Evolutionary conservation across 192 early-diverging fungal genomes (phyloP), one percentile per base, ranked within the genome.

Genomic region (Backusella westeae): DNA sequence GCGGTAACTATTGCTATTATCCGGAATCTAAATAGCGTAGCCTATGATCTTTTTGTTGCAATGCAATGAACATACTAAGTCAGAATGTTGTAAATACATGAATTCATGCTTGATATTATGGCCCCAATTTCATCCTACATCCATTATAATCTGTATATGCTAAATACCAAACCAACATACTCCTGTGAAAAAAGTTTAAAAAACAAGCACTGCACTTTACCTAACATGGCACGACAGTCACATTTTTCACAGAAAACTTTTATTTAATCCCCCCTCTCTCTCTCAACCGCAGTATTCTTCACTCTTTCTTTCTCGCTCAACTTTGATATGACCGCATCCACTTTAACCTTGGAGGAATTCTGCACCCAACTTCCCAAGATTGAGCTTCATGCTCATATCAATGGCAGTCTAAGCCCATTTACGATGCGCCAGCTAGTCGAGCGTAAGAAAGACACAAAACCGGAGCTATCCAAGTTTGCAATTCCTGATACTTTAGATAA

Each of bases 301-400:
- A 49, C 19, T n/a, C 15, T 68, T 34, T 35, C 35, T 41, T 41
- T 42, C 29, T 15, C 44, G 12, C 42, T 39, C 14, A 42, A 69
- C 38, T 69, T 52, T 3, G 34, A 12, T 21, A 23, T 69, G 44
- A 69, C 26, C 29, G 12, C 26, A 63, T 3, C 35, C 10, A 49
- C 59, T 2, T 49, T 34, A 23, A 26, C 1, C 34, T 34, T 77
- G 7, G 49, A 72, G 23, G 44, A 66, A 5, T 83, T 83, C 63
- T 83, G 82, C 44, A 36, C 42, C 0, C 19, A 49, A 29, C 73
- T 83, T 6, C 78, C 78, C 12, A 83, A 83, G 46, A 38, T 80
- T 19, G 90, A 91, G 67, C 79, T 90, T 12, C 90, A 91, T 80
- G 88, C 88, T 39, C 90, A 91, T 71, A 74, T 90, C 14, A 91